phyloP scores from a whole-genome alignment of 345 rosid species.

The Turritis glabra region DNA sequence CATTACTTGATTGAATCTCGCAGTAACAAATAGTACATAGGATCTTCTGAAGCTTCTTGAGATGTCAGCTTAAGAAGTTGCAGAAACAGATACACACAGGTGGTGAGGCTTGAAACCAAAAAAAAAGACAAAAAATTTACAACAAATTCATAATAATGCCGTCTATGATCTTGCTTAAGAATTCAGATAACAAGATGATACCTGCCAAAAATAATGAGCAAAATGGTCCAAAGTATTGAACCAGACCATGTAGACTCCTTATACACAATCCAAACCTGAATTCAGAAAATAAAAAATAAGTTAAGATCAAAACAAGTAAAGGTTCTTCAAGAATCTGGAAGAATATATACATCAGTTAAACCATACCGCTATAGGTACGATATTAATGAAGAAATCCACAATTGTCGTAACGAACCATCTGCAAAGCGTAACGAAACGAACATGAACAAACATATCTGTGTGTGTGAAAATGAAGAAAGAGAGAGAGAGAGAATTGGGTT shows the following conservation, averaged over 20 bases:
- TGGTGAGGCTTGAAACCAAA: conserved; percentile 49
- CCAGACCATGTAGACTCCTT: conserved; percentile 54
- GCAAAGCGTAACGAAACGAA: conserved; percentile 10
- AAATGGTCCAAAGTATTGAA: conserved; percentile 56
- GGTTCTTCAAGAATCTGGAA: neutral
- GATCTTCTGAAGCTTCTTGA: conserved; percentile 66
- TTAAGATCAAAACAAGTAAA: neutral
- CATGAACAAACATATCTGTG: neutral
- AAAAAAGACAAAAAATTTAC: neutral
- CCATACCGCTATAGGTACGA: conserved; percentile 61
- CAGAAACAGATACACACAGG: conserved; percentile 60
- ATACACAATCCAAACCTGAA: conserved; percentile 76
- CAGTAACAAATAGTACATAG: conserved; percentile 65
- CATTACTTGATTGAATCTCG: conserved; percentile 55
- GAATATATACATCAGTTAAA: neutral
- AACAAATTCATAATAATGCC: neutral
- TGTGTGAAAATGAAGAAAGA: neutral
- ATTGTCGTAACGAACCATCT: conserved; percentile 83
- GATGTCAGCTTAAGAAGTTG: conserved; percentile 69
- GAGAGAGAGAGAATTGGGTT: neutral
- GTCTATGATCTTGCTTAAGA: neutral
- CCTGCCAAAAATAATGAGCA: conserved; percentile 77
- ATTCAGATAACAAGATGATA: conserved; percentile 19
- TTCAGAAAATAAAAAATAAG: neutral
- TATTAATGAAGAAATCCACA: conserved; percentile 68